Evolutionary conservation across 1,284 basidiomycete species (phyloP).

Genomic region (Cutaneotrichosporon sp.): DNA sequence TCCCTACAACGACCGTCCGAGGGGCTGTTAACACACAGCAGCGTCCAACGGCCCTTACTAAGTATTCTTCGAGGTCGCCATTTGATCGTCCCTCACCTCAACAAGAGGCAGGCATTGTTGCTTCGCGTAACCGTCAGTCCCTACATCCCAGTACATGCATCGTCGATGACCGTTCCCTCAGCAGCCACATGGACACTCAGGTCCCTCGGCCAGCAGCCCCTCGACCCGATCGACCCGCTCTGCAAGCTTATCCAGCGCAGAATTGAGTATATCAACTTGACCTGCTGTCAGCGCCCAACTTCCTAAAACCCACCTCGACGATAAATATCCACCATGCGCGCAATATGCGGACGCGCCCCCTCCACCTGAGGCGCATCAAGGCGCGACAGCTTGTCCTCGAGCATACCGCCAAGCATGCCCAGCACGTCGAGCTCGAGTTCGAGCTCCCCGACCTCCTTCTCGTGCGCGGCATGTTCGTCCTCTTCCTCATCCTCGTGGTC

Average conservation of each 20-base stretch:
- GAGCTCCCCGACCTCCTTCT: conserved; percentile 57
- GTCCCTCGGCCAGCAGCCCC: conserved; percentile 30
- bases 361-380: conserved; percentile 25
- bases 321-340: neutral
- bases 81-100: no score
- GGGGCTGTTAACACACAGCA: no score
- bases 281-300: conserved; percentile 14
- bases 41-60: no score
- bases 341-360: conserved; percentile 4
- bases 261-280: conserved; percentile 30
- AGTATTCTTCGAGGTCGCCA: no score
- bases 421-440: conserved; percentile 56
- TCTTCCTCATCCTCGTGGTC: conserved; percentile 55
- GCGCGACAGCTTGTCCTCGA: conserved; percentile 53
- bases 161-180: no score
- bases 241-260: conserved; percentile 26
- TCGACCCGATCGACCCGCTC: conserved; percentile 36
- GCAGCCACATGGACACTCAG: conserved; percentile 36
- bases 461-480: conserved; percentile 40
- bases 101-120: no score
- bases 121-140: no score
- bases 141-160: no score
- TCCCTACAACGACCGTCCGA: no score
- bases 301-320: neutral
- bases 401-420: conserved; percentile 61